A percentile compares a stretch with the other conserved stretches of the same genome.
These are phyloP conservation scores for Penicillium sp. DNA, from an alignment of 2,329 filamentous ascomycete genomes.

Conservation along the genomic window DNA sequence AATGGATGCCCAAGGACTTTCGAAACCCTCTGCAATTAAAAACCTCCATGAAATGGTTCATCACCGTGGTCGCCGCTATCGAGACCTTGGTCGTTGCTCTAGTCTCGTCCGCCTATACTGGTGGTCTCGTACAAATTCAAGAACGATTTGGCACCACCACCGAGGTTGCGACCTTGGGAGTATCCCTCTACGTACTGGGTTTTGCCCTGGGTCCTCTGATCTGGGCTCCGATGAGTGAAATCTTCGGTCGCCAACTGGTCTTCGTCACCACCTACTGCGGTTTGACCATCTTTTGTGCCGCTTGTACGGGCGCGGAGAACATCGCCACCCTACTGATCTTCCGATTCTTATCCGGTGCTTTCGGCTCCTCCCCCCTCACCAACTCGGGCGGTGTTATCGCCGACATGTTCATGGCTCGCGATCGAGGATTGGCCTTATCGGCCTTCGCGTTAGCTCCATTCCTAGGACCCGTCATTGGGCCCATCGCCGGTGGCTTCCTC, in stretches of 20 bases:
- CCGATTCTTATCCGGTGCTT: slow-evolving; percentile 64
- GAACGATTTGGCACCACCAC: slow-evolving; percentile 34
- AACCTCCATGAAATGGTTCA: slow-evolving; percentile 39
- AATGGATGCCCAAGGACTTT: slow-evolving; percentile 45
- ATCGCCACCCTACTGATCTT: slow-evolving; percentile 62
- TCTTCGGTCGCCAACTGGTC: slow-evolving; percentile 39
- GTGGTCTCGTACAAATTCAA: slow-evolving; percentile 38
- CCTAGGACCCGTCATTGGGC: slow-evolving; percentile 63
- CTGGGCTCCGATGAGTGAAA: slow-evolving; percentile 43
- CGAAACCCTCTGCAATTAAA: slow-evolving; percentile 43
- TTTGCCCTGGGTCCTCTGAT: slow-evolving; percentile 48
- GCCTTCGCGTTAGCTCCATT: slow-evolving; percentile 67
- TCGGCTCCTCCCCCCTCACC: slow-evolving; percentile 61
- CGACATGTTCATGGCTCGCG: slow-evolving; percentile 56
- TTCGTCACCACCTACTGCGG: slow-evolving; percentile 35
- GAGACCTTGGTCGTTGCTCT: slow-evolving; percentile 45
- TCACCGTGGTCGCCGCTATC: slow-evolving; percentile 40
- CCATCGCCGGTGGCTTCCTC: slow-evolving; percentile 66
- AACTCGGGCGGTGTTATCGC: slow-evolving; percentile 63
- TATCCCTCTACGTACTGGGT: slow-evolving; percentile 48
- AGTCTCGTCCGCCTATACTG: slow-evolving; percentile 45
- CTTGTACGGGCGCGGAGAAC: slow-evolving; percentile 55
- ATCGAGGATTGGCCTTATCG: slow-evolving; percentile 59
- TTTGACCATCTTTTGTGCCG: slow-evolving; percentile 62
- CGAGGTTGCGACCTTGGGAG: slow-evolving; percentile 43